Evolutionary conservation across 23 red algal genomes (phyloP).

Genomic region (Agarophyton chilense): DNA sequence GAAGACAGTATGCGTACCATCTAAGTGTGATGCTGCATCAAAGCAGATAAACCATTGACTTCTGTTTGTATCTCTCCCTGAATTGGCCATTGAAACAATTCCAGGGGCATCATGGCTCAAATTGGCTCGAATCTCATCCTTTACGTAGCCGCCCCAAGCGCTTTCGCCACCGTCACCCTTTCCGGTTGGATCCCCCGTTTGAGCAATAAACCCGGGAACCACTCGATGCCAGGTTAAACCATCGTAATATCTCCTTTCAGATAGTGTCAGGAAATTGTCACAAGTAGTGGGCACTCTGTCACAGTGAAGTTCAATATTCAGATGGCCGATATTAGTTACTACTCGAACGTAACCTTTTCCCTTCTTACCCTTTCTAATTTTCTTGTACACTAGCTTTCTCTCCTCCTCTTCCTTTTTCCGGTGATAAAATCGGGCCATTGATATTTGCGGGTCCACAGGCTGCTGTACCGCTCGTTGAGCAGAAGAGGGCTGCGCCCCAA

Average conservation of each 20-base stretch:
- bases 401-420: constrained; percentile 30
- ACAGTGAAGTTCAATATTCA: constrained; percentile 64
- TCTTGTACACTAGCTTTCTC: constrained; percentile 42
- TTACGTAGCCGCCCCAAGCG: constrained; percentile 74
- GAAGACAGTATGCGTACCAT: constrained; percentile 78
- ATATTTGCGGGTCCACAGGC: background rate
- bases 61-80: constrained; percentile 52
- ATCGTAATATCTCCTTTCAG: constrained; percentile 73
- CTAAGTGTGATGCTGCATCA: constrained; percentile 62
- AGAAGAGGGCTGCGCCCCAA: background rate
- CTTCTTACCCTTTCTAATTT: constrained; percentile 42
- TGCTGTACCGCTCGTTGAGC: background rate
- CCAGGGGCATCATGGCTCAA: constrained; percentile 64
- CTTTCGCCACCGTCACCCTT: constrained; percentile 67
- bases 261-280: constrained; percentile 69
- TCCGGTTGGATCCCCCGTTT: constrained; percentile 79
- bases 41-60: constrained; percentile 79
- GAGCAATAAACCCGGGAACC: constrained; percentile 77
- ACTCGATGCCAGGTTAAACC: constrained; percentile 69
- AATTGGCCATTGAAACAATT: constrained; percentile 60
- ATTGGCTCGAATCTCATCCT: constrained; percentile 76
- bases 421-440: constrained; percentile 33
- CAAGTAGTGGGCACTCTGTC: constrained; percentile 49
- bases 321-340: constrained; percentile 57
- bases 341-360: constrained; percentile 63